Evolutionary conservation across 306 rosid species (phyloP).

Genomic region (Acacia acuminata): DNA sequence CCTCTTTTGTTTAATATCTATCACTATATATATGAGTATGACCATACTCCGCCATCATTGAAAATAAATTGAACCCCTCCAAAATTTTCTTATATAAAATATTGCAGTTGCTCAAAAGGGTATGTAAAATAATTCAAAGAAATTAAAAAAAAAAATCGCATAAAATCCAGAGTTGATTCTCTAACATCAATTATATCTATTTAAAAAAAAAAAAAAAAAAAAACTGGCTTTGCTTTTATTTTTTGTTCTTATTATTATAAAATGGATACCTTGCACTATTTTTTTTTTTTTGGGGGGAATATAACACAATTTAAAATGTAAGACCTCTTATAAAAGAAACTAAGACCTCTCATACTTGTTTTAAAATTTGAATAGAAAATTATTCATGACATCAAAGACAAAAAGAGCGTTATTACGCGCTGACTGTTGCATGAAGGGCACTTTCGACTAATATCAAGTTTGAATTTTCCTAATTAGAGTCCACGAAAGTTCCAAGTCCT

Average conservation of each 20-base stretch:
- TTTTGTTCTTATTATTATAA: background rate
- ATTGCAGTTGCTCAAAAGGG: background rate
- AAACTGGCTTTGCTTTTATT: background rate
- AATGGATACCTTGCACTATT: background rate
- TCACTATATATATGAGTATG: background rate
- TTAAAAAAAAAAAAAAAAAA: too few relatives aligned
- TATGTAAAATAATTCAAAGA: background rate
- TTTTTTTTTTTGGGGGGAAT: background rate
- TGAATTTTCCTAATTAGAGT: background rate
- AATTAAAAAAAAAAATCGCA: too few relatives aligned
- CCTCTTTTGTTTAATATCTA: background rate
- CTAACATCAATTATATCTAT: background rate
- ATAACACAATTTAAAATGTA: background rate
- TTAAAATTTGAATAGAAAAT: background rate
- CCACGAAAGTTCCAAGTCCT: background rate
- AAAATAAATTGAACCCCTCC: background rate
- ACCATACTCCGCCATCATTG: background rate
- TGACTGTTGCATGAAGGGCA: background rate
- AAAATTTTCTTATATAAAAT: too few relatives aligned
- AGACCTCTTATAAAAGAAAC: background rate
- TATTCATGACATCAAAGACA: background rate
- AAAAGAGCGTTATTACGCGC: background rate
- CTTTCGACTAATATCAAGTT: background rate
- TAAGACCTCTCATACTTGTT: background rate
- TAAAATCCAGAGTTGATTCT: background rate